These are phyloP conservation scores for Alternaria tenuissima DNA, from an alignment of 2,329 filamentous ascomycete species.

Conservation along the genomic window DNA sequence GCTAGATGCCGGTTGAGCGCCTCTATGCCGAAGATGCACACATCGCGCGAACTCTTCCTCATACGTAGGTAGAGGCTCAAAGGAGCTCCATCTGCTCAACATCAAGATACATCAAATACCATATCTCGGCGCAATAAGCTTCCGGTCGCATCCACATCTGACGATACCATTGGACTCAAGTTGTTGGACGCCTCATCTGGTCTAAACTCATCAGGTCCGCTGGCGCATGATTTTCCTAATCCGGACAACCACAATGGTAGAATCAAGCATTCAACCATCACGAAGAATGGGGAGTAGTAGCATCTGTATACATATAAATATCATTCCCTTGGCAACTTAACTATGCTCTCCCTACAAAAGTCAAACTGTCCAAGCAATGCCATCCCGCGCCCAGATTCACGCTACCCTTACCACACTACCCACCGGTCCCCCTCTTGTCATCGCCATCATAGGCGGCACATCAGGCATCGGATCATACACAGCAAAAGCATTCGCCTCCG, in stretches of 20 bases:
- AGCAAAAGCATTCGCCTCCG: slow-evolving; percentile 25
- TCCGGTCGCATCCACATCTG: neutral
- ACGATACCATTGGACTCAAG: neutral
- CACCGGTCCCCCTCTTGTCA: slow-evolving; percentile 29
- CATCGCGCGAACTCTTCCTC: neutral
- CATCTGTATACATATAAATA: neutral
- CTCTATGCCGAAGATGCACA: neutral
- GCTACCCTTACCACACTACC: slow-evolving; percentile 25
- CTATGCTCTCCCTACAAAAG: neutral
- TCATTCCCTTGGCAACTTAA: neutral
- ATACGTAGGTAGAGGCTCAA: neutral
- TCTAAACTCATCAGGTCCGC: neutral
- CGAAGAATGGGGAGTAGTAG: neutral
- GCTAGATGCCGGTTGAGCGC: neutral
- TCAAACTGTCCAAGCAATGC: neutral
- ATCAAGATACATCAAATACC: neutral
- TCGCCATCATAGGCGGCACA: slow-evolving; percentile 33
- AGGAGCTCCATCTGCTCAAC: neutral
- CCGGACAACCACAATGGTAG: neutral
- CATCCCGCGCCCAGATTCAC: slow-evolving; percentile 7
- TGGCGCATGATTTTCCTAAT: slow-evolving; percentile 3
- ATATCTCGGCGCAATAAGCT: neutral
- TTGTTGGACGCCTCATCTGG: neutral
- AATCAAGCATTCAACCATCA: neutral
- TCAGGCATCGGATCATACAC: slow-evolving; percentile 40